Percentiles rank a stretch among this genome's conserved stretches.
Conservation (phyloP, 1,139 yeast species). For the Kurtzmaniella quercitrusa region DNA sequence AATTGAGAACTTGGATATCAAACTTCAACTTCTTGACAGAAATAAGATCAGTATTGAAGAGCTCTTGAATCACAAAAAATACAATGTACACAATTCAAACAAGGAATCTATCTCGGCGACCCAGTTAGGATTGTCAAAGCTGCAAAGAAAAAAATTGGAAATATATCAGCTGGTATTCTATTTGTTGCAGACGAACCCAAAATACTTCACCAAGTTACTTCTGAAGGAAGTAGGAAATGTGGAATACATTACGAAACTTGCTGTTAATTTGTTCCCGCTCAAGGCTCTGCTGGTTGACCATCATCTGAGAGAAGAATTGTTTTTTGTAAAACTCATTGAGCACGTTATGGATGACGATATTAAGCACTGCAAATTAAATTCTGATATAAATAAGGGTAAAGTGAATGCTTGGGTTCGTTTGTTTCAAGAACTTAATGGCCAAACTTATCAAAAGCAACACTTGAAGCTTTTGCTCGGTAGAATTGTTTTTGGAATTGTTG, state of each 20-base stretch:
- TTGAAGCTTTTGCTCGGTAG: conserved; percentile 54
- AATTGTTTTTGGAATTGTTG: conserved; percentile 43
- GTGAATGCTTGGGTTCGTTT: conserved; percentile 46
- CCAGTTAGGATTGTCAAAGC: conserved; percentile 24
- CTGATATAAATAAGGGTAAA: conserved; percentile 34
- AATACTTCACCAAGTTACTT: conserved; percentile 61
- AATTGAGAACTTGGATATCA: conserved; percentile 77
- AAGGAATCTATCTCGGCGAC: conserved; percentile 5
- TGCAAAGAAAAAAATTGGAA: conserved; percentile 46
- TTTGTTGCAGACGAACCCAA: conserved; percentile 79
- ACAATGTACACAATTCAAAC: conserved; percentile 19
- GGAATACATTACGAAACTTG: conserved; percentile 19
- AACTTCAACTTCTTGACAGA: conserved; percentile 71
- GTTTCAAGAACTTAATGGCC: conserved; percentile 53
- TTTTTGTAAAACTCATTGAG: conserved; percentile 59
- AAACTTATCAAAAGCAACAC: conserved; percentile 56
- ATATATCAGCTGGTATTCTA: conserved; percentile 76
- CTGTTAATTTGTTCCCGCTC: conserved; percentile 48
- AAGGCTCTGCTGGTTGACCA: conserved; percentile 24
- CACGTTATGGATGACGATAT: conserved; percentile 48
- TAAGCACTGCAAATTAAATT: conserved; percentile 20
- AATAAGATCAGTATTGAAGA: conserved; percentile 81
- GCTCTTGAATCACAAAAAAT: conserved; percentile 51
- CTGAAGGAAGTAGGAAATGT: conserved; percentile 20
- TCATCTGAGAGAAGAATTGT: conserved; percentile 69